phyloP scores from a whole-genome alignment of 495 filamentous ascomycete genomes.

The Podospora sp. region DNA sequence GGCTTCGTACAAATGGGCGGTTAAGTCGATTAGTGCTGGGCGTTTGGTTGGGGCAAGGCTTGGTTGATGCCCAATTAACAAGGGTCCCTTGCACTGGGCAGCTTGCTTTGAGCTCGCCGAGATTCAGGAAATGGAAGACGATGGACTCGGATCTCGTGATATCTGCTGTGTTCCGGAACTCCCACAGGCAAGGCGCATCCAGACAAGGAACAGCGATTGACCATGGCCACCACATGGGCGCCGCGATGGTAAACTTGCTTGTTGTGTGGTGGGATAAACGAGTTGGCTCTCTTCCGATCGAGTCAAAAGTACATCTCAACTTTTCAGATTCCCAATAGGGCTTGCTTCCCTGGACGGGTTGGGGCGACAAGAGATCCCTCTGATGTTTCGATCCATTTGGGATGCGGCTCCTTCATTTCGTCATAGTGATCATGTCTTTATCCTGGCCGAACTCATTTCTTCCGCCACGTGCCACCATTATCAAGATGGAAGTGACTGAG shows the following conservation, averaged over 20 bases:
- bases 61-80: conserved; percentile 20
- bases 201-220: not conserved
- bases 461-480: not conserved
- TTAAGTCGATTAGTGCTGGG: conserved; percentile 13
- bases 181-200: not conserved
- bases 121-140: not conserved
- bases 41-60: not conserved
- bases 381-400: no score
- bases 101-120: not conserved
- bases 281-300: no score
- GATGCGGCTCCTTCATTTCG: no score
- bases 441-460: no score
- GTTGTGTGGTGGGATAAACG: no score
- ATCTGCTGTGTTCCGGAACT: not conserved
- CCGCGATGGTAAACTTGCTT: not conserved
- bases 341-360: no score
- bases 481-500: not conserved
- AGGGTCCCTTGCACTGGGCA: not conserved
- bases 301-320: no score
- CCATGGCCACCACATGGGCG: not conserved
- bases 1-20: not conserved
- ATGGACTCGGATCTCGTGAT: not conserved
- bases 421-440: no score
- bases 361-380: no score
- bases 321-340: no score